Conservation (phyloP, 2,329 filamentous ascomycete species). For the Fusarium albosuccineum region DNA sequence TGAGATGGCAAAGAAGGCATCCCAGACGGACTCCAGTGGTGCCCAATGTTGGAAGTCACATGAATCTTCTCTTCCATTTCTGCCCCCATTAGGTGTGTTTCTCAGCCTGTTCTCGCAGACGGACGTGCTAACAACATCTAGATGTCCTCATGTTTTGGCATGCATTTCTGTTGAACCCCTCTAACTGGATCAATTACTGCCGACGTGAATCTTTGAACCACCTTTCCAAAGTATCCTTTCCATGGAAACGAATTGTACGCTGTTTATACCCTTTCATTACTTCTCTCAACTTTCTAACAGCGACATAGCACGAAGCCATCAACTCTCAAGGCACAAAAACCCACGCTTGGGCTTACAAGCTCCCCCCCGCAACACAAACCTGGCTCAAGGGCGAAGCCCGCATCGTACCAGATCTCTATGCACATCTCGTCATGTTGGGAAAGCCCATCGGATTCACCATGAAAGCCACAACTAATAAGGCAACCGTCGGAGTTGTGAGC, state of each 20-base stretch:
- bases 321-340: slow-evolving; percentile 29
- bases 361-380: neutral
- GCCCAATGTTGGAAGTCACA: slow-evolving; percentile 3
- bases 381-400: slow-evolving; percentile 1
- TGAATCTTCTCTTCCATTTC: slow-evolving; percentile 12
- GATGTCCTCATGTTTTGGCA: slow-evolving; percentile 42
- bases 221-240: slow-evolving; percentile 25
- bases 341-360: slow-evolving; percentile 18
- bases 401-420: slow-evolving; percentile 11
- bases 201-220: neutral
- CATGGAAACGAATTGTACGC: slow-evolving; percentile 33
- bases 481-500: neutral
- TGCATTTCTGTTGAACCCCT: slow-evolving; percentile 38
- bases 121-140: slow-evolving; percentile 3
- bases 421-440: slow-evolving; percentile 16
- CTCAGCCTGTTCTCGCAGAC: rapidly evolving
- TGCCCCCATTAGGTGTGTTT: slow-evolving; percentile 34
- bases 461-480: neutral
- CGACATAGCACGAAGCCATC: slow-evolving; percentile 28
- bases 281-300: neutral
- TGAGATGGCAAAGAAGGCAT: neutral
- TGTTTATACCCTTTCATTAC: neutral
- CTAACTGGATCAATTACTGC: slow-evolving; percentile 27
- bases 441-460: slow-evolving; percentile 6
- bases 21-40: neutral